phyloP scores from a whole-genome alignment of 2,329 filamentous ascomycete genomes.

The Epichloe elymi region DNA sequence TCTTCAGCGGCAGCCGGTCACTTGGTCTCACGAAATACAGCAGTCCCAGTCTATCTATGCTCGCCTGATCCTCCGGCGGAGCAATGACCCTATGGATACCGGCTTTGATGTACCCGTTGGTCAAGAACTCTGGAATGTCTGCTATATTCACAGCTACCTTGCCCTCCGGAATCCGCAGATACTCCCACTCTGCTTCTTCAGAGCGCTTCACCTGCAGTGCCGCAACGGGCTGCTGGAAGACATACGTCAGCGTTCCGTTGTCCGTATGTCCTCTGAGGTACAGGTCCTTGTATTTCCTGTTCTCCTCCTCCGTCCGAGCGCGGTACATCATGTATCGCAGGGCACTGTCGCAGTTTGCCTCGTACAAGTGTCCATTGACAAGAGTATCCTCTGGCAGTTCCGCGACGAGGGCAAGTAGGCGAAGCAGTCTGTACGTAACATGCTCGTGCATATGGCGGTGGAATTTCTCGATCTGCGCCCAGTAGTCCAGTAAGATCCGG shows the following conservation, averaged over 20 bases:
- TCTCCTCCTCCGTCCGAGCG: slow-evolving; percentile 30
- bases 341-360: slow-evolving; percentile 39
- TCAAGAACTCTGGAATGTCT: slow-evolving; percentile 2
- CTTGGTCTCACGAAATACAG: slow-evolving; percentile 5
- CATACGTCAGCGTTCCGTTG: slow-evolving; percentile 39
- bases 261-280: slow-evolving; percentile 37
- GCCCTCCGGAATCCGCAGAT: slow-evolving; percentile 2
- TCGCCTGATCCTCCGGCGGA: slow-evolving; percentile 1
- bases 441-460: slow-evolving; percentile 21
- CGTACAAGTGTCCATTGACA: slow-evolving; percentile 38
- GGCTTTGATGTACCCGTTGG: slow-evolving; percentile 2
- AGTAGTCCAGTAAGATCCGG: slow-evolving; percentile 18
- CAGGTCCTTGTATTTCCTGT: slow-evolving; percentile 21
- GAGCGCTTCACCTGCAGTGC: slow-evolving; percentile 33
- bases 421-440: slow-evolving; percentile 20
- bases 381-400: slow-evolving; percentile 44
- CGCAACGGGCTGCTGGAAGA: slow-evolving; percentile 44
- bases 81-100: slow-evolving; percentile 4
- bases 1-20: slow-evolving; percentile 2
- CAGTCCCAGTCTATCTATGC: slow-evolving; percentile 1
- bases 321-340: slow-evolving; percentile 48
- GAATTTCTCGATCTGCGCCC: slow-evolving; percentile 20
- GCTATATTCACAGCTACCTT: slow-evolving; percentile 4
- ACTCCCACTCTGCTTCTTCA: background rate
- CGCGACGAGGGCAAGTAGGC: slow-evolving; percentile 33